Evolutionary conservation across 257 asterid species (phyloP).

Genomic region (Verbascum thapsus): DNA sequence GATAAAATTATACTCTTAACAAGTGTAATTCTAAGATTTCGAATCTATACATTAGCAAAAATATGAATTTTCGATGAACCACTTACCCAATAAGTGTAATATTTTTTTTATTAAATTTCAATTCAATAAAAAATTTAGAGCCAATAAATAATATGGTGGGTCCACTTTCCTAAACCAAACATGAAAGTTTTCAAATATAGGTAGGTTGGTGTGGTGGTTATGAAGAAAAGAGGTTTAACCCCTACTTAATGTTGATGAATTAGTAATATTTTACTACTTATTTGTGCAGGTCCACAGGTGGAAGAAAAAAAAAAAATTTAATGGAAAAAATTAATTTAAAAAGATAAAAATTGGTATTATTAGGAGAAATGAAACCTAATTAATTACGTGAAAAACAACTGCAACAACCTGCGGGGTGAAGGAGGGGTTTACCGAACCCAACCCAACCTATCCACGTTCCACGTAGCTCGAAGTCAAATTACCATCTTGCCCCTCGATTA

Average conservation of each 20-base stretch:
- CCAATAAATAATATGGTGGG: not conserved
- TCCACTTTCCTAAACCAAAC: slow-evolving; percentile 36
- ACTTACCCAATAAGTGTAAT: too few species aligned
- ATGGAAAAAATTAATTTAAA: not conserved
- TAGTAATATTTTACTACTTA: not conserved
- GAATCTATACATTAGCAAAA: too few species aligned
- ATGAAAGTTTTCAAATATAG: slow-evolving; percentile 30
- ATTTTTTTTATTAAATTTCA: too few species aligned
- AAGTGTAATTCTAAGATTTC: too few species aligned
- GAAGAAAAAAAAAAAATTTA: not conserved
- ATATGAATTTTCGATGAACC: too few species aligned
- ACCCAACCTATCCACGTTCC: slow-evolving; percentile 64
- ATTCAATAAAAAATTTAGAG: too few species aligned
- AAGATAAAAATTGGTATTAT: slow-evolving; percentile 17
- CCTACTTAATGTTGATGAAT: slow-evolving; percentile 15
- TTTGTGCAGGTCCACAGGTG: not conserved
- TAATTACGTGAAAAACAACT: slow-evolving; percentile 34
- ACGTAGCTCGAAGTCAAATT: slow-evolving; percentile 25
- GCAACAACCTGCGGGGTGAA: slow-evolving; percentile 43
- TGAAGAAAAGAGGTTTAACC: slow-evolving; percentile 26
- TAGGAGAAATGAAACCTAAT: slow-evolving; percentile 32
- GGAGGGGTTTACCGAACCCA: slow-evolving; percentile 69
- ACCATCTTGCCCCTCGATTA: slow-evolving; percentile 22
- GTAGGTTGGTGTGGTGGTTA: slow-evolving; percentile 50
- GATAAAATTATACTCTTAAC: too few species aligned